A percentile compares a stretch with the other conserved stretches of the same genome.
Evolutionary conservation across 1,284 basidiomycete species (phyloP).

Genomic region (Flammula alnicola): DNA sequence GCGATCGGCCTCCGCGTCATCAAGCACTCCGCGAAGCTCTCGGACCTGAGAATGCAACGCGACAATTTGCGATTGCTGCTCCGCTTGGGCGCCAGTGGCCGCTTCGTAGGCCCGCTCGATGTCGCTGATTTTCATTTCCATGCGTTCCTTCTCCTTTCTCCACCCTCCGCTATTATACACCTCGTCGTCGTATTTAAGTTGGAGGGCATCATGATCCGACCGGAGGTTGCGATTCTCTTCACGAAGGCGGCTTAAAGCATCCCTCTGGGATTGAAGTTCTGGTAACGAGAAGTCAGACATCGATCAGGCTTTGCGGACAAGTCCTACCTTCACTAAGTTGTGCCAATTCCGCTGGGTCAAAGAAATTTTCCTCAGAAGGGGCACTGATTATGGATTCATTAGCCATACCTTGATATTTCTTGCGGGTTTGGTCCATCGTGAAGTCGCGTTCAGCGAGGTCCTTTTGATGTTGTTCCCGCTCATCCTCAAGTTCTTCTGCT

Average conservation of each 20-base stretch:
- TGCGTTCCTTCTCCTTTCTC: constrained; percentile 85
- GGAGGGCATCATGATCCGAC: constrained; percentile 78
- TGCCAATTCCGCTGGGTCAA: constrained; percentile 64
- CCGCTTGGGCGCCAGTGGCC: constrained; percentile 71
- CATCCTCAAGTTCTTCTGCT: constrained; percentile 75
- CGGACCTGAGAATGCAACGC: constrained; percentile 83
- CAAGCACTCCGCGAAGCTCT: constrained; percentile 78
- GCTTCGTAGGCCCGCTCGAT: constrained; percentile 80
- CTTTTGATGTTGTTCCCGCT: constrained; percentile 76
- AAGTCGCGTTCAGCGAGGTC: constrained; percentile 80
- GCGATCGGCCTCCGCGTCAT: constrained; percentile 84
- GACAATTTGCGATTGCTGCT: constrained; percentile 85
- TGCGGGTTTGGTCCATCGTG: constrained; percentile 75
- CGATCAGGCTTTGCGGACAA: constrained; percentile 11
- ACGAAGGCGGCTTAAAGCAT: constrained; percentile 72
- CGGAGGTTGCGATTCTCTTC: constrained; percentile 82
- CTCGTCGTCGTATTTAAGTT: constrained; percentile 78
- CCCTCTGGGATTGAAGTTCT: constrained; percentile 80
- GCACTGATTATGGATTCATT: too few relatives aligned
- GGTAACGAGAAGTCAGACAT: constrained; percentile 27
- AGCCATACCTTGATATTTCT: constrained; percentile 77
- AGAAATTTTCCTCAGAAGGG: neutral
- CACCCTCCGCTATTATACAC: constrained; percentile 78
- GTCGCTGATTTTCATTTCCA: constrained; percentile 82
- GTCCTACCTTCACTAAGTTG: constrained; percentile 78